Base-by-base conservation (phyloP, 148 eudicot genomes). In the Cornus kousa region DNA sequence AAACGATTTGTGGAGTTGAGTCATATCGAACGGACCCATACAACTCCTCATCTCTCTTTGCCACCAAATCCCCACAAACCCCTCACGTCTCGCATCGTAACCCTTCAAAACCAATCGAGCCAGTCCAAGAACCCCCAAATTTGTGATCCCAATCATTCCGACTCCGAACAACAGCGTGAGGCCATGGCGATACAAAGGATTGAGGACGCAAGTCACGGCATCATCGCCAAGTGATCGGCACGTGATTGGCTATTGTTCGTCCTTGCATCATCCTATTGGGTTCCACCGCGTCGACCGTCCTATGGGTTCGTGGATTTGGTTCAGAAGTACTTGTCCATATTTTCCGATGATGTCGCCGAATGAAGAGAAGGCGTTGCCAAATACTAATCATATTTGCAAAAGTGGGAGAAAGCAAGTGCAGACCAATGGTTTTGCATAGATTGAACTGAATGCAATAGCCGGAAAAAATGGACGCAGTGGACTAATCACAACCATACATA, bases 261-360 rank as follows among this genome's bases (percentile, higher is more conserved):
- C 5, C 98, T 95, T 4, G 95, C 95, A 11, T 90, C 87, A 1
- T 94, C 97, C 11, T 94, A 91, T 24, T 94, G 97, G 97, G 98
- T 94, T 69, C 93, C 98, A 3, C 98, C 97, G 2, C 86, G 79
- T 55, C 60, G 84, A 6, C 65, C 74, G 24, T 71, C 90, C 11
- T 82, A 86, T 40, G 98, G 94, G 2, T 77, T 87, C 46, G 89
- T 87, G 0, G 83, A 90, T 0, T 82, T 91, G 55, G 77, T 92
- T 6, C 79, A 77, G 1, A 79, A 80, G 24, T 72, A 28, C 0
- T 28, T 28, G 28, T 28, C 28, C 28, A 28, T 28, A 0, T 28
- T 28, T 28, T 28, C 28, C 1, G 28, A 28, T 28, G 28, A 28
- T 28, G 28, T 28, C 90, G 77, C 79, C 88, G 24, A 84, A 83